phyloP scores from a whole-genome alignment of 352 stramenopile species.

The Proteromonas lacertae region DNA sequence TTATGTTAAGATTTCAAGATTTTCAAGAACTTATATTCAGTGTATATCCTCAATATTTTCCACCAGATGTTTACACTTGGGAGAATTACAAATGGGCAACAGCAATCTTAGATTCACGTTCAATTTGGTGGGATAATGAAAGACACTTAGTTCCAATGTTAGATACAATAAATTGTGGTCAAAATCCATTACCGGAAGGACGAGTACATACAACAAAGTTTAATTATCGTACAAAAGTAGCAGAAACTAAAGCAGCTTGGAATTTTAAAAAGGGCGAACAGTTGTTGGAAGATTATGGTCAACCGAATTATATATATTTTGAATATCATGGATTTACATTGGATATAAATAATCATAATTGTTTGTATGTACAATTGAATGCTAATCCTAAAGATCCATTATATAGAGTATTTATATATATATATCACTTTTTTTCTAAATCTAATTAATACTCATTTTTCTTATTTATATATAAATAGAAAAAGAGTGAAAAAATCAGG shows the following conservation, averaged over 20 bases:
- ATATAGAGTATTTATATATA: too few species aligned
- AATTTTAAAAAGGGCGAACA: constrained; percentile 16
- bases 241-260: constrained; percentile 22
- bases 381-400: too few species aligned
- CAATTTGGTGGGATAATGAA: constrained; percentile 55
- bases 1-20: not conserved
- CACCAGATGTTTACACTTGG: constrained; percentile 17
- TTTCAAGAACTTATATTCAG: not conserved
- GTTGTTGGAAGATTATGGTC: constrained; percentile 60
- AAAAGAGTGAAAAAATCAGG: too few species aligned
- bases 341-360: constrained; percentile 30
- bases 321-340: constrained; percentile 56
- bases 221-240: constrained; percentile 7
- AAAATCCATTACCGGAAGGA: constrained; percentile 2
- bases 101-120: constrained; percentile 41
- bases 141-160: constrained; percentile 58
- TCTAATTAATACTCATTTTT: too few species aligned
- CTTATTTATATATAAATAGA: too few species aligned
- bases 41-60: constrained; percentile 5
- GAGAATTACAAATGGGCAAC: constrained; percentile 30
- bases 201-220: not conserved
- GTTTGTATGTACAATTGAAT: too few species aligned
- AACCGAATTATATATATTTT: constrained; percentile 64
- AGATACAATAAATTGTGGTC: constrained; percentile 59
- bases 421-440: too few species aligned